Base-by-base conservation (phyloP, 2,329 filamentous ascomycete species). In the Decorospora gaudefroyi region DNA sequence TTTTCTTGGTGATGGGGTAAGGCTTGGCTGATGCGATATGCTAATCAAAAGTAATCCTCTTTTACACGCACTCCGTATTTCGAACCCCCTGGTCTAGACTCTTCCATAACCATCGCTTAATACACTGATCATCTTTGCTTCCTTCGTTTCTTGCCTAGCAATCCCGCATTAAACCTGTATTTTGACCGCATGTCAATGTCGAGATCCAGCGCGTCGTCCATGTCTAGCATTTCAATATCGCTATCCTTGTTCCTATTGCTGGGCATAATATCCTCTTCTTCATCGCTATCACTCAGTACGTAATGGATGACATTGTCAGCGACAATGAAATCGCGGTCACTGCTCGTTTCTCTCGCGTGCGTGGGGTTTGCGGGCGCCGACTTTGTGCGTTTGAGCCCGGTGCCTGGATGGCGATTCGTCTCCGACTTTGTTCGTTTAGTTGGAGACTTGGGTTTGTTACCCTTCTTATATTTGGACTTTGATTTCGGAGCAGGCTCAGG, bases 141-240 rank as follows among this genome's bases (percentile, higher is more conserved):
- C 30, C 8, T 19, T 32, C 36, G 4, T 8, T 9, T 19, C 13
- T 16, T 36, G 8, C 16, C 15, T 3, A 54, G 11, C 4, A 51
- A 25, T 4, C 30, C 26, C 1, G 39, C 31, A 6, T 49, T 53
- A 37, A 44, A 52, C 8, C 33, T 37, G 26, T 42, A 49, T 23
- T 26, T 21, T 4, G 40, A 36, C 12, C 40, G 44, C 47, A 57
- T 52, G 8, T 59, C 41, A 10, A 55, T 51, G 3, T 34, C 35
- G 8, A 57, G 11, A 23, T 57, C 44, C 16, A 38, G 17, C 9
- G 19, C 37, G 17, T 47, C 39, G 2, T 42, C 42, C 9, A 19
- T 2, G 2, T 33, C 37, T 0, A 25, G 21, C 23, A 46, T 51
- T 13, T 38, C 39, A 6, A 28, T 11, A 11, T 56, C 53, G 7